These are phyloP conservation scores for Colletotrichum theobromicola DNA, from an alignment of 2,329 filamentous ascomycete species.

Conservation along the genomic window DNA sequence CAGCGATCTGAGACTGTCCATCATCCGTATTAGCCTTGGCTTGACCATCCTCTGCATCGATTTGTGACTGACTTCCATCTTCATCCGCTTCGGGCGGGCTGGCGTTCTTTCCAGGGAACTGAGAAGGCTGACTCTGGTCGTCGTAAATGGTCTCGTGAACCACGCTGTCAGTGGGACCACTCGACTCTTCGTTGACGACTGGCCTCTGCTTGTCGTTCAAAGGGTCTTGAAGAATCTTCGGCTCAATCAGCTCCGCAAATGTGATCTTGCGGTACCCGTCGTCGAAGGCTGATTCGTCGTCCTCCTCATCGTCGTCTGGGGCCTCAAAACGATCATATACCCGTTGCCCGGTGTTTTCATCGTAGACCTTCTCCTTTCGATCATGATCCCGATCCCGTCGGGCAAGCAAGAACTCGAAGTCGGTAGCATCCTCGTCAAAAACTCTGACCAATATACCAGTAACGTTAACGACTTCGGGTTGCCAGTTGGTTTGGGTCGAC, in stretches of 20 bases:
- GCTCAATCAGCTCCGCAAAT: slow-evolving; percentile 70
- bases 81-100: slow-evolving; percentile 24
- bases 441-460: slow-evolving; percentile 70
- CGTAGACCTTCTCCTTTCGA: slow-evolving; percentile 62
- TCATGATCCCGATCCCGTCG: slow-evolving; percentile 67
- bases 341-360: slow-evolving; percentile 72
- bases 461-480: slow-evolving; percentile 66
- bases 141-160: slow-evolving; percentile 26
- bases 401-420: slow-evolving; percentile 69
- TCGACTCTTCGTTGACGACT: slow-evolving; percentile 26
- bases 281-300: slow-evolving; percentile 57
- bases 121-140: background rate
- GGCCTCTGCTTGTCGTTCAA: slow-evolving; percentile 25
- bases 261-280: slow-evolving; percentile 65
- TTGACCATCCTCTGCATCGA: slow-evolving; percentile 23
- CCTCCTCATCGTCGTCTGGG: slow-evolving; percentile 66
- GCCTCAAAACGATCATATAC: slow-evolving; percentile 82
- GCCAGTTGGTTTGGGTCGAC: slow-evolving; percentile 68
- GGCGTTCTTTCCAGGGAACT: background rate
- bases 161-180: slow-evolving; percentile 23
- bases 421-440: slow-evolving; percentile 53
- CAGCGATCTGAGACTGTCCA: background rate
- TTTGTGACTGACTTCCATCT: slow-evolving; percentile 32
- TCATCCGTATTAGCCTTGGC: slow-evolving; percentile 11
- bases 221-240: slow-evolving; percentile 62